Evolutionary conservation across 345 rosid genomes (phyloP).

Genomic region (Brassica incana): DNA sequence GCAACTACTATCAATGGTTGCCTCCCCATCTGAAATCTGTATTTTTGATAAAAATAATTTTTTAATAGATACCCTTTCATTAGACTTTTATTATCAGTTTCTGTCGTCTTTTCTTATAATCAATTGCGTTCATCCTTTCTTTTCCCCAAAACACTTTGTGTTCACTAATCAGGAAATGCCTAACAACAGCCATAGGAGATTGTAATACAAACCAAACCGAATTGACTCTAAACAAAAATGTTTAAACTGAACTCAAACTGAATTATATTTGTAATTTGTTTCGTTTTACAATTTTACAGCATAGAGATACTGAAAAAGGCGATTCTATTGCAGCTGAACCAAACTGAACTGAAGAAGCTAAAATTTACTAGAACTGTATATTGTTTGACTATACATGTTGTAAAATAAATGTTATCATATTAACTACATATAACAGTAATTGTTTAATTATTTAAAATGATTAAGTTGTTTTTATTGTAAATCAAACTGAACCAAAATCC

Average conservation of each 20-base stretch:
- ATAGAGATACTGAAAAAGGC: not conserved
- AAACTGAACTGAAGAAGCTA: not conserved
- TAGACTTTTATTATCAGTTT: not conserved
- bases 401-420: not conserved
- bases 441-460: not conserved
- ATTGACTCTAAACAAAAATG: not conserved
- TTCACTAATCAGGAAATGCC: not conserved
- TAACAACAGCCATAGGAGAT: not conserved
- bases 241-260: not conserved
- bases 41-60: not conserved
- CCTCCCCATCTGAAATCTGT: conserved; percentile 98
- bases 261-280: not conserved
- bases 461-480: not conserved
- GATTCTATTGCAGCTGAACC: not conserved
- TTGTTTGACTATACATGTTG: not conserved
- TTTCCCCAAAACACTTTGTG: not conserved
- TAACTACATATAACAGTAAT: not conserved
- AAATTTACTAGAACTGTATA: not conserved
- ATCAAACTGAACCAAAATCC: not conserved
- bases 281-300: not conserved
- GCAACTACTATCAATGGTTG: conserved; percentile 86
- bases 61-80: not conserved
- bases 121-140: not conserved
- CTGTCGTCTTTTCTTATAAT: not conserved
- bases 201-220: not conserved